A percentile compares a stretch with the other conserved stretches of the same genome.
Conservation (phyloP, 2,329 filamentous ascomycete genomes). For the Fusarium abutilonis region DNA sequence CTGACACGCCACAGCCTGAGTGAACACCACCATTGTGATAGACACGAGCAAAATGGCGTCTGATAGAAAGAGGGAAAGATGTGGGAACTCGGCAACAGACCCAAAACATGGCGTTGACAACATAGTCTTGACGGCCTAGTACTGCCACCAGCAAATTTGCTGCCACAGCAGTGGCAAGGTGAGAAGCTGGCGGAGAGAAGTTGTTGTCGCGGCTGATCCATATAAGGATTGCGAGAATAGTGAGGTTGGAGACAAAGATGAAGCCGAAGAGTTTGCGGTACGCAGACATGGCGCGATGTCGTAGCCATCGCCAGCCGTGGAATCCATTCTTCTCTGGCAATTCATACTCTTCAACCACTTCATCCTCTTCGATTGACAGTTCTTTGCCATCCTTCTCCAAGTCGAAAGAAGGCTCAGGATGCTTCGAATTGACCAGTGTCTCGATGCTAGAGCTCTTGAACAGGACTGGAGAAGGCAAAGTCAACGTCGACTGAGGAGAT, state of each 20-base stretch:
- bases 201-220: slow-evolving; percentile 12
- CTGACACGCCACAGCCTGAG: slow-evolving; percentile 54
- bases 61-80: slow-evolving; percentile 55
- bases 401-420: not conserved
- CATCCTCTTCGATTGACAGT: not conserved
- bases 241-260: slow-evolving; percentile 27
- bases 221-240: slow-evolving; percentile 19
- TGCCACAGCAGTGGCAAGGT: slow-evolving; percentile 28
- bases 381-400: slow-evolving; percentile 16
- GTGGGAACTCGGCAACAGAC: slow-evolving; percentile 53
- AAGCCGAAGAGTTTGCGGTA: slow-evolving; percentile 33
- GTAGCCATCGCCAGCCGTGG: slow-evolving; percentile 33
- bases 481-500: slow-evolving; percentile 6
- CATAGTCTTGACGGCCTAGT: slow-evolving; percentile 59
- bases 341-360: slow-evolving; percentile 15
- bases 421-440: not conserved
- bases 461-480: not conserved
- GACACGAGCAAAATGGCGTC: slow-evolving; percentile 54
- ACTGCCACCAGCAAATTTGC: slow-evolving; percentile 54
- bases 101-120: slow-evolving; percentile 58
- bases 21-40: slow-evolving; percentile 59
- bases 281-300: slow-evolving; percentile 25
- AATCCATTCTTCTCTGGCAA: slow-evolving; percentile 28
- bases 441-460: slow-evolving; percentile 7
- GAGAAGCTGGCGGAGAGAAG: slow-evolving; percentile 19